Evolutionary conservation across 2,329 filamentous ascomycete genomes (phyloP).

Genomic region (Xylariaceae sp.): DNA sequence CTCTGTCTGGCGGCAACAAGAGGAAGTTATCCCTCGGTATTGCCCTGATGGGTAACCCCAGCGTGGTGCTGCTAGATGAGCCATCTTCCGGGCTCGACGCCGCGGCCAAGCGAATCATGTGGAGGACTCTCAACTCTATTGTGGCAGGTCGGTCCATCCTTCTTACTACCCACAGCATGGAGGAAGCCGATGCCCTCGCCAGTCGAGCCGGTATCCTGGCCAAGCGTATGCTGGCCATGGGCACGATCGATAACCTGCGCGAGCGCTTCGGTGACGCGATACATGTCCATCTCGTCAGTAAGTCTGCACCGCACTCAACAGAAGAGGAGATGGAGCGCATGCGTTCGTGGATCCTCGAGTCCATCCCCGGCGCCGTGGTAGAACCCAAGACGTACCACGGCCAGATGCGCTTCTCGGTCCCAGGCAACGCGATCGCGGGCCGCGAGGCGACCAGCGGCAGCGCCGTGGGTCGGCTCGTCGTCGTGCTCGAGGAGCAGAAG

Average conservation of each 20-base stretch:
- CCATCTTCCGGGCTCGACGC: conserved; percentile 90
- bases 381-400: conserved; percentile 82
- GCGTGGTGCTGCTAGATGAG: conserved; percentile 87
- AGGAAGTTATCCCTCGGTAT: conserved; percentile 90
- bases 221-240: conserved; percentile 82
- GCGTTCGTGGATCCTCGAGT: conserved; percentile 67
- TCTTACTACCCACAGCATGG: conserved; percentile 93
- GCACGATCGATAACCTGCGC: conserved; percentile 75
- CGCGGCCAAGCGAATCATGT: conserved; percentile 90
- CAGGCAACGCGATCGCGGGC: conserved; percentile 52
- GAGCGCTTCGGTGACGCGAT: conserved; percentile 78
- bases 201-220: conserved; percentile 86
- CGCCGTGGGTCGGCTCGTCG: conserved; percentile 73
- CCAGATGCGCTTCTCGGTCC: conserved; percentile 84
- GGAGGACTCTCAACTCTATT: conserved; percentile 79
- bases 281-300: conserved; percentile 81
- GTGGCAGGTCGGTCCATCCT: conserved; percentile 81
- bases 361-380: conserved; percentile 70
- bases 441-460: conserved; percentile 61
- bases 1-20: conserved; percentile 89
- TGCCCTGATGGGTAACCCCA: conserved; percentile 89
- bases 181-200: conserved; percentile 90
- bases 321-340: conserved; percentile 72
- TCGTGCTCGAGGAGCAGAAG: conserved; percentile 75
- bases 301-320: conserved; percentile 74